These are phyloP conservation scores for Camellia japonica DNA, from an alignment of 148 eudicot species.

Conservation along the genomic window DNA sequence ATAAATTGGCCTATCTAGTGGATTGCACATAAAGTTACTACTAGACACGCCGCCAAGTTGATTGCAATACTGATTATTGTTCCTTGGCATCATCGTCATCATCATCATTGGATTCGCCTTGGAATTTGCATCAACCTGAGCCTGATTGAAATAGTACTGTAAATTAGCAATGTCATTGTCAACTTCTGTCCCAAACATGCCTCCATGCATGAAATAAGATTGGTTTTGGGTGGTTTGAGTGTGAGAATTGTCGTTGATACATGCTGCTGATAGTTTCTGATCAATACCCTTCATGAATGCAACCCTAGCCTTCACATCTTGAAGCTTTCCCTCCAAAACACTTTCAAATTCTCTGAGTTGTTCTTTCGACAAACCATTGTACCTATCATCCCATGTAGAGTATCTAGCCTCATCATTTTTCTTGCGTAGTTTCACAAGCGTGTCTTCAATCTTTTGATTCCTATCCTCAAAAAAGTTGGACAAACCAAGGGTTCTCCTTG, in stretches of 20 bases:
- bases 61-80: background rate
- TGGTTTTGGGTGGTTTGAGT: background rate
- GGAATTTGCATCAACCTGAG: background rate
- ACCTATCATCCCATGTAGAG: slow-evolving; percentile 1
- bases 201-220: background rate
- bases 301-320: background rate
- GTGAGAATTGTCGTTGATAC: background rate
- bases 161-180: no score
- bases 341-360: background rate
- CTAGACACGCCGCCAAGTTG: background rate
- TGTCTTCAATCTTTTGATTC: background rate
- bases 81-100: background rate
- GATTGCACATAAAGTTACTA: background rate
- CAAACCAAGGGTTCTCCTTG: background rate
- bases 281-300: background rate
- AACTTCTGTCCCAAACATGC: background rate
- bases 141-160: background rate
- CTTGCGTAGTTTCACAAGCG: background rate
- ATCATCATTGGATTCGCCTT: background rate
- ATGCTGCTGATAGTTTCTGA: background rate
- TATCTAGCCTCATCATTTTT: slow-evolving; percentile 14
- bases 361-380: background rate
- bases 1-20: background rate
- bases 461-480: slow-evolving; percentile 3
- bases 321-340: background rate